Evolutionary conservation across 495 filamentous ascomycete genomes (phyloP).

Genomic region (Neurospora sp.): DNA sequence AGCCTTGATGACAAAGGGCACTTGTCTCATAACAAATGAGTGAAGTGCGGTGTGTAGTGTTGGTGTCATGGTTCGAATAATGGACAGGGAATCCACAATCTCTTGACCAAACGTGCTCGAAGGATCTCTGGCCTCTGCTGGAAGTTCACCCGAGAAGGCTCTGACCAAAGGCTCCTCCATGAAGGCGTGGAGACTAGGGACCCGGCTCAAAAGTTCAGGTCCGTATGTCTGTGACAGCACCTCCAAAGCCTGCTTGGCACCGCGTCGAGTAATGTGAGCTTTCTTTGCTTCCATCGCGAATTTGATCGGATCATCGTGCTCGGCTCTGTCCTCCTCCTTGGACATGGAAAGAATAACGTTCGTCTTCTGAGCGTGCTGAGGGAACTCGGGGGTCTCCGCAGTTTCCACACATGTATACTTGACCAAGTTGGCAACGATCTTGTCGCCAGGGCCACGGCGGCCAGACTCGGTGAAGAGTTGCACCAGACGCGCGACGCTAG

Average conservation of each 20-base stretch:
- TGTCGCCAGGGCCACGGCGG: constrained; percentile 74
- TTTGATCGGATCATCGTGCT: constrained; percentile 79
- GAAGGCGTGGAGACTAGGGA: constrained; percentile 67
- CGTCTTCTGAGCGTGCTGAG: constrained; percentile 60
- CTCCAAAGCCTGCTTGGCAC: constrained; percentile 90
- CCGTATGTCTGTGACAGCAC: constrained; percentile 75
- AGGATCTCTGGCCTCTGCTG: constrained; percentile 55
- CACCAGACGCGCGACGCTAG: constrained; percentile 74
- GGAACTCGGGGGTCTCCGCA: constrained; percentile 93
- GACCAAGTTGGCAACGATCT: constrained; percentile 85
- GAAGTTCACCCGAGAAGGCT: constrained; percentile 65
- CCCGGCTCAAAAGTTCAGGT: constrained; percentile 57
- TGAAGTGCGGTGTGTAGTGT: constrained; percentile 66
- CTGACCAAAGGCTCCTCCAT: constrained; percentile 71
- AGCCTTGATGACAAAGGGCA: constrained; percentile 80
- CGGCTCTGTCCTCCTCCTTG: constrained; percentile 93
- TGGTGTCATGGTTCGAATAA: constrained; percentile 79
- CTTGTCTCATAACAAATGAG: constrained; percentile 65
- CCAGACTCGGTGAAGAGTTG: constrained; percentile 67
- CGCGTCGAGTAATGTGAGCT: constrained; percentile 78
- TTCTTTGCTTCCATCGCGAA: constrained; percentile 79
- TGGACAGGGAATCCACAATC: constrained; percentile 86
- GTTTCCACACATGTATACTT: constrained; percentile 97
- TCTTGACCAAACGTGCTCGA: constrained; percentile 73
- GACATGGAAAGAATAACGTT: constrained; percentile 79